Conservation (phyloP, 768 basidiomycete genomes). For the Trichaptum fuscoviolaceum region DNA sequence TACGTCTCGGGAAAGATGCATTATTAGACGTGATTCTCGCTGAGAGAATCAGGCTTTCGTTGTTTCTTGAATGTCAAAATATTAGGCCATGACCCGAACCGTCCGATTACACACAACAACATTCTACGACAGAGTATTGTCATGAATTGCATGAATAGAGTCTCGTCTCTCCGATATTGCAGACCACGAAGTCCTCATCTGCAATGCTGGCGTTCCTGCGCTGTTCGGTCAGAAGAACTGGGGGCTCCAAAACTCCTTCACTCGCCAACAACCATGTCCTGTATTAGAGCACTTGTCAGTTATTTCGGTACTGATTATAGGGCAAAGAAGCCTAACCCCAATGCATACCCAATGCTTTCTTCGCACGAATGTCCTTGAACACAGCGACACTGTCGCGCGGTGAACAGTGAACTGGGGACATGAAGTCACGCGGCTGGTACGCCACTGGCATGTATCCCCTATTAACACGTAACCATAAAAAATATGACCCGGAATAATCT, state of each 20-base stretch:
- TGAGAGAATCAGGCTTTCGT: no score
- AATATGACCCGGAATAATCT: not conserved
- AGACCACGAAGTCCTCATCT: constrained; percentile 50
- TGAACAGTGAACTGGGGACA: constrained; percentile 58
- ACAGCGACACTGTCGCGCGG: constrained; percentile 66
- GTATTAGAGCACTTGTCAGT: no score
- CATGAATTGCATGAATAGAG: constrained; percentile 31
- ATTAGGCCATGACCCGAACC: not conserved
- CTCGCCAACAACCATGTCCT: constrained; percentile 50
- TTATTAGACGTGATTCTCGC: no score
- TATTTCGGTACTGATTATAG: not conserved
- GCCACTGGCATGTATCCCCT: constrained; percentile 40
- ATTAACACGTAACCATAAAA: not conserved
- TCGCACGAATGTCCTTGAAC: constrained; percentile 57
- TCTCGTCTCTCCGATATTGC: constrained; percentile 58
- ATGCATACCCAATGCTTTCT: constrained; percentile 63
- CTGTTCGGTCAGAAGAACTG: constrained; percentile 45
- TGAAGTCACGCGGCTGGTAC: constrained; percentile 48
- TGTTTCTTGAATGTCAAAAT: no score
- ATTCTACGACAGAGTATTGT: not conserved
- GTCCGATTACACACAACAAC: not conserved
- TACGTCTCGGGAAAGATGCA: no score
- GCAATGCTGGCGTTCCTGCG: constrained; percentile 44
- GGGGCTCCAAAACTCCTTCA: constrained; percentile 57
- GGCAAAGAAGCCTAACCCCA: constrained; percentile 45